Evolutionary conservation across 192 early-diverging fungal species (phyloP).

Genomic region (Rhizophlyctis rosea): DNA sequence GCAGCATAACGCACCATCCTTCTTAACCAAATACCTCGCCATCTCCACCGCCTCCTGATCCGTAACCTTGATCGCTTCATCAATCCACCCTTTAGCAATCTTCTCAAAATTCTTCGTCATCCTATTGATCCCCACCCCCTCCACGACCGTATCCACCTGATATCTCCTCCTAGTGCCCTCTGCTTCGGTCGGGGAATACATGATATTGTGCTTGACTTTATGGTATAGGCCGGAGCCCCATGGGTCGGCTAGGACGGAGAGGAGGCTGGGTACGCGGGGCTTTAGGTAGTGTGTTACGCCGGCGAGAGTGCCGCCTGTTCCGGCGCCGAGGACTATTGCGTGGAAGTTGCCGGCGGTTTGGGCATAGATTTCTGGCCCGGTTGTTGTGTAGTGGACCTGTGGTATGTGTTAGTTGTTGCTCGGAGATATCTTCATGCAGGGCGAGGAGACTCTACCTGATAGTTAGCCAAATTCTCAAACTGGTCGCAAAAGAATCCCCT

Average conservation of each 20-base stretch:
- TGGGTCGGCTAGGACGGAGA: constrained; percentile 83
- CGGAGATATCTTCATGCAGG: background rate
- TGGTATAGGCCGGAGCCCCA: constrained; percentile 89
- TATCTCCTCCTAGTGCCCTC: constrained; percentile 89
- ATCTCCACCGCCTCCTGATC: constrained; percentile 89
- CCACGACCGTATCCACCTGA: constrained; percentile 96
- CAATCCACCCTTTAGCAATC: constrained; percentile 51
- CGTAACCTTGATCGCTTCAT: constrained; percentile 79
- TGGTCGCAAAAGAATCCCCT: constrained; percentile 86
- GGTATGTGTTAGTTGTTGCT: background rate
- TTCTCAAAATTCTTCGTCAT: constrained; percentile 82
- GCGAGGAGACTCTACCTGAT: constrained; percentile 36
- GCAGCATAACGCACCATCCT: constrained; percentile 53
- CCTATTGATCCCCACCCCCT: constrained; percentile 94
- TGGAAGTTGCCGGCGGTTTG: constrained; percentile 67
- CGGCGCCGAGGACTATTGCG: constrained; percentile 87
- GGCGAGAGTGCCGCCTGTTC: constrained; percentile 88
- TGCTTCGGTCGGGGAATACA: constrained; percentile 84
- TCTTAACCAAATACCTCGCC: constrained; percentile 76
- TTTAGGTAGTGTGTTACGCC: constrained; percentile 90
- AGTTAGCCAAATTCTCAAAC: constrained; percentile 90
- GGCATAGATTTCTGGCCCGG: constrained; percentile 84
- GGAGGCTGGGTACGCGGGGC: constrained; percentile 53
- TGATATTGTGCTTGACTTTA: constrained; percentile 84
- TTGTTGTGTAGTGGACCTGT: constrained; percentile 67